Conservation (phyloP, 1,284 basidiomycete genomes). For the Schizophyllum commune region DNA sequence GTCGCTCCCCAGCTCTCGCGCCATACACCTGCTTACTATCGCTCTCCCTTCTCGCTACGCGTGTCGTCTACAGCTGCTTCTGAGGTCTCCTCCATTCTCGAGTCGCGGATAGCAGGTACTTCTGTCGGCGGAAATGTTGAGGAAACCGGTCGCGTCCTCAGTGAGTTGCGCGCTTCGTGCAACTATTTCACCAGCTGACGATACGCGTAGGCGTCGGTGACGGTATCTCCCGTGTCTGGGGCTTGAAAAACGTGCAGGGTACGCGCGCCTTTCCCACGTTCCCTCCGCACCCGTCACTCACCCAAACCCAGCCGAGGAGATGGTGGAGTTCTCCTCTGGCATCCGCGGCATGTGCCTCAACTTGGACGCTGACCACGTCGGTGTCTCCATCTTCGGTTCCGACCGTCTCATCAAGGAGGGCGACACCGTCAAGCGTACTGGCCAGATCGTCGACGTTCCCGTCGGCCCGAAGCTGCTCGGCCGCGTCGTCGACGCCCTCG, state of each 20-base stretch:
- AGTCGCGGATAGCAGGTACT: conserved; percentile 95
- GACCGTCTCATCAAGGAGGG: conserved; percentile 99
- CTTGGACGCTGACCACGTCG: conserved; percentile 99
- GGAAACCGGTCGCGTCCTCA: conserved; percentile 98
- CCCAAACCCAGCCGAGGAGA: conserved; percentile 79
- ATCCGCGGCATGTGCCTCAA: conserved; percentile 98
- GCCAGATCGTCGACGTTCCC: conserved; percentile 99
- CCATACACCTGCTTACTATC: conserved; percentile 13
- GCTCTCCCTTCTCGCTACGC: conserved; percentile 8
- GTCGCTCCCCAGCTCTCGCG: conserved; percentile 17
- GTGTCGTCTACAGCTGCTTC: conserved; percentile 71
- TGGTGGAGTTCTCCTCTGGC: conserved; percentile 99
- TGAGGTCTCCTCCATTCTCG: conserved; percentile 98
- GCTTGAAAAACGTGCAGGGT: conserved; percentile 89
- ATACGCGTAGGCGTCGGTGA: conserved; percentile 84
- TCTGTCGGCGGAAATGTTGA: conserved; percentile 90
- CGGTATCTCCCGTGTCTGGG: conserved; percentile 99
- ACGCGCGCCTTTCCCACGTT: conserved; percentile 17
- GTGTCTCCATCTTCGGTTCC: conserved; percentile 99
- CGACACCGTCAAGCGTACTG: conserved; percentile 99
- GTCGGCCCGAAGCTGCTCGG: conserved; percentile 95
- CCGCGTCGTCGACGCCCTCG: conserved; percentile 98
- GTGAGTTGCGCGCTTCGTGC: conserved; percentile 42
- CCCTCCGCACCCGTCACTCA: conserved; percentile 5
- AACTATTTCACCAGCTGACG: conserved; percentile 10